Evolutionary conservation across 257 asterid species (phyloP), one percentile per base, ranked within the genome.

Genomic region (Ophiorrhiza pumila): DNA sequence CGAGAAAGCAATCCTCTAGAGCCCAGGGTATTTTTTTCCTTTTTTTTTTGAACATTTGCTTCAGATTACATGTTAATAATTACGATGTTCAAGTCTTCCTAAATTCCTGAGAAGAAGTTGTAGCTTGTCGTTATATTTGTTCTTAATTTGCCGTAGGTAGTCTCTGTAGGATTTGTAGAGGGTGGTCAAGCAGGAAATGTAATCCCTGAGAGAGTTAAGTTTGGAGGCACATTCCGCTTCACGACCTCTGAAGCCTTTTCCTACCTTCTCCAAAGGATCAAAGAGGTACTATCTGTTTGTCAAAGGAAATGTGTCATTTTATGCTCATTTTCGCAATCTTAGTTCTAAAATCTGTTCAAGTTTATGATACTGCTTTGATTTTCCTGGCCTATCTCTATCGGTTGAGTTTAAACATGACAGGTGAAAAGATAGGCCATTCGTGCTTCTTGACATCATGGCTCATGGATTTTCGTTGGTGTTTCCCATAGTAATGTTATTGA

Each of bases 161-260:
- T 91, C 73, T 79, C 98, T 14, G 65, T 88, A 73, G 91, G 88
- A 67, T 93, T 73, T 22, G 82, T 91, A 59, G 82, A 85, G 39
- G 96, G 93, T 39, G 96, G 96, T 46, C 77, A 82, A 37, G 94
- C 96, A 12, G 81, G 45, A 17, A 89, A 91, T 74, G 88, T 91
- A 22, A 86, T 91, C 72, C 96, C 98, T 7, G 91, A 87, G 71
- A 78, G 78, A 5, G 94, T 91, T 18, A 80, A 80, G 43, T 89
- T 91, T 74, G 97, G 97, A 75, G 98, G 98, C 73, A 91, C 97
- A 2, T 89, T 88, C 59, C 87, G 98, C 35, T 91, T 83, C 82
- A 1, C 88, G 82, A 83, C 81, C 52, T 74, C 84, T 1, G 88
- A 89, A 64, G 77, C 90, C 35, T 67, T 57, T 65, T 72, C 88